A percentile compares a stretch with the other conserved stretches of the same genome.
These are phyloP conservation scores for Fusarium temperatum DNA, from an alignment of 2,329 filamentous ascomycete species.

Conservation along the genomic window DNA sequence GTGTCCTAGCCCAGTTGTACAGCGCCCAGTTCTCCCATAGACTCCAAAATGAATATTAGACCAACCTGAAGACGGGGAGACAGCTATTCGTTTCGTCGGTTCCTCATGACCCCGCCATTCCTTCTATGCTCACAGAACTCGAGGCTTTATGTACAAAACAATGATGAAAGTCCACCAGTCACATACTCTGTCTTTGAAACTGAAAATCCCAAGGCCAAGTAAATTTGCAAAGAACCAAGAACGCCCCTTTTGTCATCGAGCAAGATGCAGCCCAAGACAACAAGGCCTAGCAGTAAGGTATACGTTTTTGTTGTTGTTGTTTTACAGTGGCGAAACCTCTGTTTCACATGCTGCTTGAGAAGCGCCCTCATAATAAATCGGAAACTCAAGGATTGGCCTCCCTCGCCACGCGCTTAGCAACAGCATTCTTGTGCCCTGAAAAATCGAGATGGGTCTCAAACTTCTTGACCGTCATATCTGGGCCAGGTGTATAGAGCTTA, in stretches of 20 bases:
- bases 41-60: conserved; percentile 25
- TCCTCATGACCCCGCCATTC: conserved; percentile 11
- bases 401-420: conserved; percentile 51
- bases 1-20: conserved; percentile 32
- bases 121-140: conserved; percentile 6
- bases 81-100: conserved; percentile 4
- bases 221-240: conserved; percentile 11
- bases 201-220: conserved; percentile 3
- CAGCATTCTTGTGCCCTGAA: conserved; percentile 77
- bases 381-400: conserved; percentile 26
- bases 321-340: not conserved
- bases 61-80: conserved; percentile 9
- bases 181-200: conserved; percentile 25
- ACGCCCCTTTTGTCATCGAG: conserved; percentile 23
- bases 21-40: conserved; percentile 27
- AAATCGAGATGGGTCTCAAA: conserved; percentile 95
- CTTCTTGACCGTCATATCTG: conserved; percentile 84
- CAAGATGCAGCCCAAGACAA: conserved; percentile 17
- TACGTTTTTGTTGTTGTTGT: not conserved
- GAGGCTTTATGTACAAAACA: conserved; percentile 24
- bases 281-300: not conserved
- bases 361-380: not conserved
- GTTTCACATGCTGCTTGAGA: not conserved
- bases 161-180: conserved; percentile 1
- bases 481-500: conserved; percentile 92